These are phyloP conservation scores for Solanum virginianum DNA, from an alignment of 257 asterid genomes.

Conservation along the genomic window DNA sequence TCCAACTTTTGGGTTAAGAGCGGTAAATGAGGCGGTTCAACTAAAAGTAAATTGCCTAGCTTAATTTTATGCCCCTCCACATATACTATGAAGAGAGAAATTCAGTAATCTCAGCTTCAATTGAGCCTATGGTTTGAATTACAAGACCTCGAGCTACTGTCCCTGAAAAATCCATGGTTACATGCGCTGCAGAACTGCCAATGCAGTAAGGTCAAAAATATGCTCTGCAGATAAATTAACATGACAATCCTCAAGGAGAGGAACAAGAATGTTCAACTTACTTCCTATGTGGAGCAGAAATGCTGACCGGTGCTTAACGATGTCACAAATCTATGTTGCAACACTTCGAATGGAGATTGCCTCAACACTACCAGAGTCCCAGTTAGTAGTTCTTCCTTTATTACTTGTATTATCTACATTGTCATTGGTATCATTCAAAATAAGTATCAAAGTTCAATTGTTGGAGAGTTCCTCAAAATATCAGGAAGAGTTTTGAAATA, in stretches of 20 bases:
- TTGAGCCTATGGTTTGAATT: constrained; percentile 31
- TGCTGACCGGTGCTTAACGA: constrained; percentile 66
- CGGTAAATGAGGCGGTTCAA: constrained; percentile 21
- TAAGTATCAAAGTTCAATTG: background rate
- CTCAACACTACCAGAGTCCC: constrained; percentile 29
- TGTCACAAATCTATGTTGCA: constrained; percentile 60
- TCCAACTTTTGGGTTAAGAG: too few relatives aligned
- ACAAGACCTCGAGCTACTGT: constrained; percentile 81
- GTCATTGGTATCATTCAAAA: background rate
- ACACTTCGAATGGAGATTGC: constrained; percentile 30
- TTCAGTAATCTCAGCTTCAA: background rate
- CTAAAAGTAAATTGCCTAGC: constrained; percentile 9
- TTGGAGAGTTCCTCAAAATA: background rate
- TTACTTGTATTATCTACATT: background rate
- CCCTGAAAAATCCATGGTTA: constrained; percentile 13
- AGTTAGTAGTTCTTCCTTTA: constrained; percentile 20
- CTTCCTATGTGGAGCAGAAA: constrained; percentile 32
- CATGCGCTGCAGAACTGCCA: constrained; percentile 24
- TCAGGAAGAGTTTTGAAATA: background rate
- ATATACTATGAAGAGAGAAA: constrained; percentile 6
- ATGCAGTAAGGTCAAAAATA: constrained; percentile 29
- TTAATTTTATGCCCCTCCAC: background rate
- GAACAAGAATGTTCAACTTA: constrained; percentile 11
- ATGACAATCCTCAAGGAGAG: constrained; percentile 42
- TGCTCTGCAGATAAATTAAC: constrained; percentile 36